Conservation (phyloP, 805 yeast genomes). For the Zygosaccharomyces rouxii region DNA sequence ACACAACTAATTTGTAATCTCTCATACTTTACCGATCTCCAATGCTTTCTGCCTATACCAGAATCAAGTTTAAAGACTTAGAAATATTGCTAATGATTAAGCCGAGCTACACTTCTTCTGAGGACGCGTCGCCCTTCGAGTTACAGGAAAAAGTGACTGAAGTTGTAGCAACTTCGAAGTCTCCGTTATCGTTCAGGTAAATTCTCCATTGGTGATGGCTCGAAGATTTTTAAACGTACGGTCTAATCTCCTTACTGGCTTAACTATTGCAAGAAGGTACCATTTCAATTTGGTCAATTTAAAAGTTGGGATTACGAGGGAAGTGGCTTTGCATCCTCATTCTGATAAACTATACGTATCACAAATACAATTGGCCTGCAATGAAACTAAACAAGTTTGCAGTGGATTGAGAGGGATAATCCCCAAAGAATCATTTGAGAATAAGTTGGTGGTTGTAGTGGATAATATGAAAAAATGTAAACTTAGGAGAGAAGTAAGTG, state of each 20-base stretch:
- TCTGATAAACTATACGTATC: slow-evolving; percentile 61
- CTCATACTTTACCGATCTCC: slow-evolving; percentile 23
- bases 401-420: slow-evolving; percentile 53
- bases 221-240: background rate
- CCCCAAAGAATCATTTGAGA: slow-evolving; percentile 37
- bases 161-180: background rate
- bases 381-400: slow-evolving; percentile 40
- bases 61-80: background rate
- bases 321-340: slow-evolving; percentile 47
- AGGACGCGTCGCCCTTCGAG: slow-evolving; percentile 2
- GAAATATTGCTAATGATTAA: background rate
- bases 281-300: slow-evolving; percentile 27
- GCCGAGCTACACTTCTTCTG: background rate
- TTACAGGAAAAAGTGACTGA: background rate
- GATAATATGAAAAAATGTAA: slow-evolving; percentile 57
- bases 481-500: slow-evolving; percentile 57
- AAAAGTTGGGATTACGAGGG: slow-evolving; percentile 46
- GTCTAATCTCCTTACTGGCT: background rate
- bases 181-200: background rate
- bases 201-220: background rate
- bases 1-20: slow-evolving; percentile 85
- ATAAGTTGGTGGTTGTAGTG: slow-evolving; percentile 47
- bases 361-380: slow-evolving; percentile 36
- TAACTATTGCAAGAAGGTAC: background rate
- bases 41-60: too few species aligned